A percentile compares a stretch with the other conserved stretches of the same genome.
Evolutionary conservation across 345 rosid species (phyloP).

Genomic region (Eucalyptus leucophloia): DNA sequence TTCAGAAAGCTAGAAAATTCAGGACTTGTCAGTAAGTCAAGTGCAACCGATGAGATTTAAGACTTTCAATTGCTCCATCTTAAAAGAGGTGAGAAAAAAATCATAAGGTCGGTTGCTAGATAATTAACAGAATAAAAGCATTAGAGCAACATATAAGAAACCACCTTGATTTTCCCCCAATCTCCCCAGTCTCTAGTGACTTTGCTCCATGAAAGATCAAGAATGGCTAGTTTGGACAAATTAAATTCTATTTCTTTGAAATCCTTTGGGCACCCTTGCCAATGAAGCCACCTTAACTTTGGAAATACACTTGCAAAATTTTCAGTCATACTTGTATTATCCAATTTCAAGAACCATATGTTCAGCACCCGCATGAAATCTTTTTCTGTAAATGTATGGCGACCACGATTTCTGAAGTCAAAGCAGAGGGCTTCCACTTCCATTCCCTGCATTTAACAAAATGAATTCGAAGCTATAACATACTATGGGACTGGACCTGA

Average conservation of each 20-base stretch:
- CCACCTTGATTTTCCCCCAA: neutral
- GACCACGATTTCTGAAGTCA: neutral
- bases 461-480: too few relatives aligned
- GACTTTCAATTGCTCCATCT: too few relatives aligned
- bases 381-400: neutral
- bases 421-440: neutral
- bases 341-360: neutral
- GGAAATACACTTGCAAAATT: neutral
- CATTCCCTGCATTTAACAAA: neutral
- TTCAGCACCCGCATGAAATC: accelerated
- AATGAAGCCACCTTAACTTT: neutral
- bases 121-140: too few relatives aligned
- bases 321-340: neutral
- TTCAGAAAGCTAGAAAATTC: too few relatives aligned
- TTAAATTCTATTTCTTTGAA: neutral
- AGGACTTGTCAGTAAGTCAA: too few relatives aligned
- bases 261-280: neutral
- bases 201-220: neutral
- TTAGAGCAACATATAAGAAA: too few relatives aligned
- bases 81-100: too few relatives aligned
- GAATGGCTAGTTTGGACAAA: neutral
- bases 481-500: too few relatives aligned
- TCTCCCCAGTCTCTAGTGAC: neutral
- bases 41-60: too few relatives aligned
- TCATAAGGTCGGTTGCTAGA: too few relatives aligned